A percentile compares a stretch with the other conserved stretches of the same genome.
These are phyloP conservation scores for Sclerotinia spermophila DNA, from an alignment of 2,329 filamentous ascomycete genomes.

Conservation along the genomic window DNA sequence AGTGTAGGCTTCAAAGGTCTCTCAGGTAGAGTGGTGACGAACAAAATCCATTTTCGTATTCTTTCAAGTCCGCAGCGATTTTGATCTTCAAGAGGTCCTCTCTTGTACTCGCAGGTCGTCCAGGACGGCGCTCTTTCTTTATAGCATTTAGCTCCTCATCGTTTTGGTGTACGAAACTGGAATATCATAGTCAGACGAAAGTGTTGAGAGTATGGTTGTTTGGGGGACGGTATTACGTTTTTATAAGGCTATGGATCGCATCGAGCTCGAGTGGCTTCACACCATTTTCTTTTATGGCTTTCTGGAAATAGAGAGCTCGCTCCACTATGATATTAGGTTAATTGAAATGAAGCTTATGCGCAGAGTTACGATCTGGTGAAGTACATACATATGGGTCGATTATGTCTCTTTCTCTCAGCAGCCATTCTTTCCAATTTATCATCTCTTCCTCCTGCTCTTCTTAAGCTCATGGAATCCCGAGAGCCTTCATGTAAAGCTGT, in stretches of 20 bases:
- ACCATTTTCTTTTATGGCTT: conserved; percentile 53
- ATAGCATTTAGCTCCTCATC: conserved; percentile 66
- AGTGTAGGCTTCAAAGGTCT: background rate
- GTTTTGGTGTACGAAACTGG: conserved; percentile 61
- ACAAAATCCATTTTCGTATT: conserved; percentile 83
- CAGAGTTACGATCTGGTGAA: background rate
- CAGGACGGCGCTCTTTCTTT: conserved; percentile 69
- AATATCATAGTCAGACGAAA: background rate
- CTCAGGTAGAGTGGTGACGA: conserved; percentile 35
- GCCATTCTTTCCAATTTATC: conserved; percentile 74
- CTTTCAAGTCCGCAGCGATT: conserved; percentile 67
- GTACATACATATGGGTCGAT: conserved; percentile 64
- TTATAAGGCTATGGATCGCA: conserved; percentile 59
- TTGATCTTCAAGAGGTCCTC: conserved; percentile 75
- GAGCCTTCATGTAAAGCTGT: conserved; percentile 83
- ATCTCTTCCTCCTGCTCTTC: conserved; percentile 75
- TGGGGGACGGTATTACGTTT: conserved; percentile 49
- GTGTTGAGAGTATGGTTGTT: background rate
- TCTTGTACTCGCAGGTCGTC: conserved; percentile 70
- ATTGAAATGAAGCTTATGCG: conserved; percentile 17
- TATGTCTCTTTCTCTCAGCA: conserved; percentile 66
- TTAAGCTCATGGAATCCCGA: conserved; percentile 76
- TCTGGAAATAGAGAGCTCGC: conserved; percentile 68
- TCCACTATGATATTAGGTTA: conserved; percentile 49
- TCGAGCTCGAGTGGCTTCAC: conserved; percentile 50